phyloP scores from a whole-genome alignment of 192 early-diverging fungal species.

The Coemansia sp. region DNA sequence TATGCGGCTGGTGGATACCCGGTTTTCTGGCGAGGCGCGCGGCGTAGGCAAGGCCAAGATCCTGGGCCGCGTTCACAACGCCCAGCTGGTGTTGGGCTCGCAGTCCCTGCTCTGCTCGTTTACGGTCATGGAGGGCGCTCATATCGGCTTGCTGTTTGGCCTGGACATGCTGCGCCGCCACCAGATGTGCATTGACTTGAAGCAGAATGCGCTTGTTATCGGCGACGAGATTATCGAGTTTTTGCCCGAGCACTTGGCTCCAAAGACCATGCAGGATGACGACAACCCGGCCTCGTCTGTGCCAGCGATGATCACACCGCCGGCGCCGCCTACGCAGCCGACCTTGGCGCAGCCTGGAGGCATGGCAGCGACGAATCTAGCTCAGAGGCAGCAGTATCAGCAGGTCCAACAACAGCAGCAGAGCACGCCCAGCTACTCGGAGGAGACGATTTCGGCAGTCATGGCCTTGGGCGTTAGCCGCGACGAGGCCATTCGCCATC shows the following conservation, averaged over 20 bases:
- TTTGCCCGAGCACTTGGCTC: slow-evolving; percentile 87
- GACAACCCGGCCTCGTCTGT: slow-evolving; percentile 9
- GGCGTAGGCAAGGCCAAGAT: slow-evolving; percentile 98
- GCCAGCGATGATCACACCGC: slow-evolving; percentile 9
- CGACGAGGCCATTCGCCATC: slow-evolving; percentile 71
- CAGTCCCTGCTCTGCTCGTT: slow-evolving; percentile 84
- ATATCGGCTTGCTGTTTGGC: slow-evolving; percentile 88
- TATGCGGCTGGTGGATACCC: slow-evolving; percentile 83
- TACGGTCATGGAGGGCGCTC: slow-evolving; percentile 90
- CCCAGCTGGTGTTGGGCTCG: slow-evolving; percentile 77
- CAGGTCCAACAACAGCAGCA: slow-evolving; percentile 22
- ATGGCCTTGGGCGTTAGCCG: slow-evolving; percentile 76
- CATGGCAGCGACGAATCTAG: not conserved
- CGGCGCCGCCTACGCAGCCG: slow-evolving; percentile 9
- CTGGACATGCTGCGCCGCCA: slow-evolving; percentile 95
- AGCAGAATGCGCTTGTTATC: slow-evolving; percentile 77
- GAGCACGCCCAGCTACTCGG: slow-evolving; percentile 46
- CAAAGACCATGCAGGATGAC: slow-evolving; percentile 55
- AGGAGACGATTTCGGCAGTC: slow-evolving; percentile 67
- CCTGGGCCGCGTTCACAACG: slow-evolving; percentile 88
- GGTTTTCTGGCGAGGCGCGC: slow-evolving; percentile 84
- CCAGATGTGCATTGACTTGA: slow-evolving; percentile 87
- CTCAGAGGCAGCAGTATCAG: slow-evolving; percentile 24
- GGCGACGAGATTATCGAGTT: slow-evolving; percentile 79
- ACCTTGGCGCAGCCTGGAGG: not conserved